Evolutionary conservation across 768 basidiomycete species (phyloP).

Genomic region (Boletus rex-veris): DNA sequence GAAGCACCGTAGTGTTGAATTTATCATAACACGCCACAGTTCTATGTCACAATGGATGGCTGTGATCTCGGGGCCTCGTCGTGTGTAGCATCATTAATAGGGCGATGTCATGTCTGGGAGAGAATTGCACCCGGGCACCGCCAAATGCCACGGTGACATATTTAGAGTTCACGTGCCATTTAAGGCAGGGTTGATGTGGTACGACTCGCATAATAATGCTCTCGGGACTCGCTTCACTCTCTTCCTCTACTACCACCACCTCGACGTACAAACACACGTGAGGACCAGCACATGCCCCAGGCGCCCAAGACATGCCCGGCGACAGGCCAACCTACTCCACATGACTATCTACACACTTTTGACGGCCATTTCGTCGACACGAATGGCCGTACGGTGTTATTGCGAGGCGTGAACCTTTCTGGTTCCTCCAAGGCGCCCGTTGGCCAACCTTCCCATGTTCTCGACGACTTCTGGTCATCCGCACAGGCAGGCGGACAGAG

Average conservation of each 20-base stretch:
- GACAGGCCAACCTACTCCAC: slow-evolving; percentile 13
- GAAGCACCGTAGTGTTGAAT: not conserved
- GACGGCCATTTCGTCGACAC: slow-evolving; percentile 71
- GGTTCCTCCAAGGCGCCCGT: slow-evolving; percentile 85
- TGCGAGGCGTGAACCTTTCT: slow-evolving; percentile 94
- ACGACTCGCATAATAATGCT: slow-evolving; percentile 11
- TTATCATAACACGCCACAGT: not conserved
- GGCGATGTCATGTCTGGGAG: not conserved
- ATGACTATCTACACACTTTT: slow-evolving; percentile 58
- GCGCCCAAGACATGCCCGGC: slow-evolving; percentile 17
- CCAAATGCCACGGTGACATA: not conserved
- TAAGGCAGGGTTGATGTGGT: slow-evolving; percentile 17
- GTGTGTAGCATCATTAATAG: not conserved
- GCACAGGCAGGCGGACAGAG: slow-evolving; percentile 66
- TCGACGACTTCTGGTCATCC: slow-evolving; percentile 78
- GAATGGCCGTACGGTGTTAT: slow-evolving; percentile 68
- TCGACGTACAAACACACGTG: not conserved
- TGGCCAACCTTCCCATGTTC: slow-evolving; percentile 60
- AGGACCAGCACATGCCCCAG: slow-evolving; percentile 17
- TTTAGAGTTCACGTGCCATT: not conserved
- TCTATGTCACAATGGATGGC: not conserved
- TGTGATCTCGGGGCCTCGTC: not conserved
- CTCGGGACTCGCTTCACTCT: not conserved
- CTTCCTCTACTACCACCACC: not conserved
- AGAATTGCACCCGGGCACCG: not conserved